A percentile compares a stretch with the other conserved stretches of the same genome.
These are phyloP conservation scores for Meira nashicola DNA, from an alignment of 1,284 basidiomycete genomes.

Conservation along the genomic window DNA sequence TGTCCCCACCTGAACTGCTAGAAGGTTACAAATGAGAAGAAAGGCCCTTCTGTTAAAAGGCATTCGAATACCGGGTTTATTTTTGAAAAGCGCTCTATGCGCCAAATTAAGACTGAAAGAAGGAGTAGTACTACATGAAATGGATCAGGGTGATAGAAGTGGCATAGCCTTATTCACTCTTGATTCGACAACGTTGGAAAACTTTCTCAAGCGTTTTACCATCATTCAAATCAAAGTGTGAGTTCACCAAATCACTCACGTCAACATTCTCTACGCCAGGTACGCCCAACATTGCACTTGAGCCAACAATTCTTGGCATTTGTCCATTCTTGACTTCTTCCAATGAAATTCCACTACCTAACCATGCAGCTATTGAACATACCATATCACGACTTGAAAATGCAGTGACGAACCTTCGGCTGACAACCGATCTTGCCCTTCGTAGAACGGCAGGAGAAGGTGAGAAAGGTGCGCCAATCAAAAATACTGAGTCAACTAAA, in stretches of 20 bases:
- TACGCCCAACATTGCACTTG: conserved; percentile 24
- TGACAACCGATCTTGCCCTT: conserved; percentile 55
- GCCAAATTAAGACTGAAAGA: background rate
- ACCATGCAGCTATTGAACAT: conserved; percentile 57
- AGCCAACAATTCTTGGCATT: conserved; percentile 30
- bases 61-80: too few species aligned
- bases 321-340: conserved; percentile 55
- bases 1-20: too few species aligned
- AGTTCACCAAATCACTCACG: conserved; percentile 33
- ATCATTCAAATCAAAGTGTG: conserved; percentile 39
- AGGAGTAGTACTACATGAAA: background rate
- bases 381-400: conserved; percentile 57
- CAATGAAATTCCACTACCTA: conserved; percentile 51
- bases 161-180: conserved; percentile 20
- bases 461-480: conserved; percentile 55
- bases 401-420: conserved; percentile 58
- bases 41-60: too few species aligned
- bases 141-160: background rate
- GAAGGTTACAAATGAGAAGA: too few species aligned
- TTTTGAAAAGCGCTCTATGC: too few species aligned
- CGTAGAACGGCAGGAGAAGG: conserved; percentile 56
- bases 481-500: conserved; percentile 58
- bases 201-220: conserved; percentile 18
- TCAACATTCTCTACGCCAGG: conserved; percentile 43
- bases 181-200: conserved; percentile 22